Conservation (phyloP, 345 rosid species). For the Draba incana region DNA sequence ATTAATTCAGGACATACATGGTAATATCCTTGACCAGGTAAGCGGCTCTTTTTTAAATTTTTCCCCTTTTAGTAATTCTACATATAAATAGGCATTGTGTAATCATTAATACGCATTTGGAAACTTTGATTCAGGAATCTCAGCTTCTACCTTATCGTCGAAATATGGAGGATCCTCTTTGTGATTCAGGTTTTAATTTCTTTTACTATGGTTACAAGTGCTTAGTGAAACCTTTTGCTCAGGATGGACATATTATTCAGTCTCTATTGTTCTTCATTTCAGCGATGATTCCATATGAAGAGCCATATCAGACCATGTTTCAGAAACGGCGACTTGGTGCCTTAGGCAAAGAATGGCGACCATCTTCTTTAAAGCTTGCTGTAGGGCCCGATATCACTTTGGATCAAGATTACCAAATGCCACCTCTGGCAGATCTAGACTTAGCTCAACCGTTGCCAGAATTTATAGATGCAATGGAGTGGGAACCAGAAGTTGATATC, state of each 20-base stretch:
- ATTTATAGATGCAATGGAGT: slow-evolving; percentile 79
- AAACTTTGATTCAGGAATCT: slow-evolving; percentile 77
- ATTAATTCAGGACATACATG: slow-evolving; percentile 74
- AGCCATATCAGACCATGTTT: slow-evolving; percentile 96
- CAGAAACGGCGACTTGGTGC: slow-evolving; percentile 92
- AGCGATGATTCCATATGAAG: slow-evolving; percentile 95
- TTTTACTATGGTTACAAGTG: slow-evolving; percentile 24
- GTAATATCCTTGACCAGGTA: slow-evolving; percentile 95
- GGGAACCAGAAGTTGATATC: slow-evolving; percentile 87
- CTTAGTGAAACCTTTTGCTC: slow-evolving; percentile 28
- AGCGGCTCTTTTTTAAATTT: slow-evolving; percentile 26
- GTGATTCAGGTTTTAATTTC: slow-evolving; percentile 80
- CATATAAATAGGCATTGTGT: slow-evolving; percentile 10
- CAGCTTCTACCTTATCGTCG: slow-evolving; percentile 85
- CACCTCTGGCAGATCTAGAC: slow-evolving; percentile 89
- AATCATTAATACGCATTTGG: slow-evolving; percentile 24
- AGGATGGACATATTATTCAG: slow-evolving; percentile 17
- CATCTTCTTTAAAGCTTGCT: slow-evolving; percentile 70
- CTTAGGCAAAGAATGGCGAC: slow-evolving; percentile 90
- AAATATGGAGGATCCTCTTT: slow-evolving; percentile 97
- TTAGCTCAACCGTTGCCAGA: slow-evolving; percentile 80
- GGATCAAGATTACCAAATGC: slow-evolving; percentile 81
- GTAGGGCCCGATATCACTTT: slow-evolving; percentile 89
- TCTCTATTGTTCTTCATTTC: slow-evolving; percentile 40
- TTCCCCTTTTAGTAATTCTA: slow-evolving; percentile 24